Percentiles rank a stretch among this genome's conserved stretches.
These are phyloP conservation scores for Abelmoschus esculentus DNA, from an alignment of 345 rosid genomes.

Conservation along the genomic window DNA sequence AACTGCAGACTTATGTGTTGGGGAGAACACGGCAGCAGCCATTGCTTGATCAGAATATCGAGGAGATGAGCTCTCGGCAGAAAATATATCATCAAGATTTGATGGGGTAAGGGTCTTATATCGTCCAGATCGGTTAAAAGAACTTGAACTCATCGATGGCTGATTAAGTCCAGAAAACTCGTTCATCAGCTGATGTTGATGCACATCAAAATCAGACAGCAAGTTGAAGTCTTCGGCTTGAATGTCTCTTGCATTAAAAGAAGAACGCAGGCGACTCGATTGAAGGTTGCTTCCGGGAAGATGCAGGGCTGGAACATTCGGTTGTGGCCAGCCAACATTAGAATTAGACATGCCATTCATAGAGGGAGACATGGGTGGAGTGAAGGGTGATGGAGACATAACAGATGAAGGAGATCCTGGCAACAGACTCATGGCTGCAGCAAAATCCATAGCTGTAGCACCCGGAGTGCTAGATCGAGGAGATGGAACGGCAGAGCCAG, in stretches of 20 bases:
- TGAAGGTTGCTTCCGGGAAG: slow-evolving; percentile 73
- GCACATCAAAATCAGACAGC: slow-evolving; percentile 67
- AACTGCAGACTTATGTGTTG: slow-evolving; percentile 52
- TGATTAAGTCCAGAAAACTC: slow-evolving; percentile 49
- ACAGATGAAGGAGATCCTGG: slow-evolving; percentile 79
- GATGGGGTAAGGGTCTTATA: slow-evolving; percentile 67
- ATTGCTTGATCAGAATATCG: slow-evolving; percentile 42
- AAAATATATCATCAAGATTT: slow-evolving; percentile 67
- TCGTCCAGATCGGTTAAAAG: slow-evolving; percentile 61
- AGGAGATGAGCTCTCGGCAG: slow-evolving; percentile 48
- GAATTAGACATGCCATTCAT: slow-evolving; percentile 62
- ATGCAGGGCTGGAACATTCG: slow-evolving; percentile 75
- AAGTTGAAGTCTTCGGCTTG: slow-evolving; percentile 50
- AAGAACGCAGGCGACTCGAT: slow-evolving; percentile 84
- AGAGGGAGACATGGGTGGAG: slow-evolving; percentile 87
- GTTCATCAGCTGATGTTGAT: slow-evolving; percentile 54
- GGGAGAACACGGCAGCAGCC: slow-evolving; percentile 53
- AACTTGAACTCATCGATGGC: slow-evolving; percentile 35
- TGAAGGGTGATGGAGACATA: slow-evolving; percentile 75
- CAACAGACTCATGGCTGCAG: slow-evolving; percentile 68
- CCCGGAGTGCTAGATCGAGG: slow-evolving; percentile 64
- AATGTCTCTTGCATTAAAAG: slow-evolving; percentile 70
- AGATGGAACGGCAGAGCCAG: slow-evolving; percentile 89
- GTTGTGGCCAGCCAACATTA: slow-evolving; percentile 75
- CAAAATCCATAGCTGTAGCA: slow-evolving; percentile 67